These are phyloP conservation scores for Cladosporium cucumerinum DNA, from an alignment of 2,329 filamentous ascomycete genomes.

Conservation along the genomic window DNA sequence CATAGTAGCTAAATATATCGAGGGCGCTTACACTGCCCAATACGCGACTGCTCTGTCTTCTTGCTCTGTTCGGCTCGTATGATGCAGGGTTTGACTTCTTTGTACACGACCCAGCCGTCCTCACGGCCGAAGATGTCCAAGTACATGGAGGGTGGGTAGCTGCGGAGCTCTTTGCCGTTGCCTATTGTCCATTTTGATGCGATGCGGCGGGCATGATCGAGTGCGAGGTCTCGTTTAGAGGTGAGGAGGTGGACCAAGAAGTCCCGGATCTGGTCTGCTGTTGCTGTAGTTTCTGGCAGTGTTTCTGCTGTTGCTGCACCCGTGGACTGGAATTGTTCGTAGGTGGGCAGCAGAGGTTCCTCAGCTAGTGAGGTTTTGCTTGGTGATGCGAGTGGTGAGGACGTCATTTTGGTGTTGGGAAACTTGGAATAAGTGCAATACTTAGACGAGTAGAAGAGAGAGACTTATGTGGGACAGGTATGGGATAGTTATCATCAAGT, in stretches of 20 bases:
- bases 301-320: background rate
- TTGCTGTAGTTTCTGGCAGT: background rate
- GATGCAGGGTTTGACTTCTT: constrained; percentile 11
- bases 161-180: constrained; percentile 19
- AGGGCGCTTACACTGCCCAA: background rate
- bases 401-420: background rate
- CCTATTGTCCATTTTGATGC: constrained; percentile 21
- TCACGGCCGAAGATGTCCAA: constrained; percentile 21
- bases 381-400: background rate
- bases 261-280: constrained; percentile 20
- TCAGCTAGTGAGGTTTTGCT: background rate
- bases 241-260: constrained; percentile 17
- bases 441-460: background rate
- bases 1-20: background rate
- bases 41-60: background rate
- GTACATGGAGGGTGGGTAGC: constrained; percentile 18
- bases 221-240: background rate
- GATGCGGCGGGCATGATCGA: constrained; percentile 17
- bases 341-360: background rate
- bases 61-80: background rate
- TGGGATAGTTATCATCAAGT: too few species aligned
- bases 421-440: background rate
- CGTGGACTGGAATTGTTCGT: background rate
- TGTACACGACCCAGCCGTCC: constrained; percentile 23
- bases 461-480: too few species aligned